These are phyloP conservation scores for Darksidea phi DNA, from an alignment of 495 filamentous ascomycete species.

Conservation along the genomic window DNA sequence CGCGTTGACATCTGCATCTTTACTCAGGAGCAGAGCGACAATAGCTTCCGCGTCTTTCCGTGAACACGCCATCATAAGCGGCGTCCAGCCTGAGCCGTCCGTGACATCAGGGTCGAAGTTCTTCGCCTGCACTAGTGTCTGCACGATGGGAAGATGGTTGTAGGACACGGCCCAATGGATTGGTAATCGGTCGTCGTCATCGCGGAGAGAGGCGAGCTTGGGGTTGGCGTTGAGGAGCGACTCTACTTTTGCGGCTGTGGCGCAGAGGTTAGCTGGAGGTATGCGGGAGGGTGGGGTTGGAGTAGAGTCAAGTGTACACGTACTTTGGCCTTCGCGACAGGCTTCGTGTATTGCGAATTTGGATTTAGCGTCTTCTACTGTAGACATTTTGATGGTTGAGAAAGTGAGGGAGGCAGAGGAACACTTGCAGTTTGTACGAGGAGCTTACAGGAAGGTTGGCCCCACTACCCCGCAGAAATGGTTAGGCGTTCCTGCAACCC, in stretches of 20 bases:
- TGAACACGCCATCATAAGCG: constrained; percentile 87
- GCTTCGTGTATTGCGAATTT: constrained; percentile 89
- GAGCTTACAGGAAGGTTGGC: too few relatives aligned
- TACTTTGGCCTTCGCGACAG: constrained; percentile 82
- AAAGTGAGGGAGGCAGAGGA: too few relatives aligned
- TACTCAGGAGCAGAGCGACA: constrained; percentile 73
- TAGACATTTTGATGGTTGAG: too few relatives aligned
- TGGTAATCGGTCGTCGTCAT: constrained; percentile 86
- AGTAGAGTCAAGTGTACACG: constrained; percentile 33
- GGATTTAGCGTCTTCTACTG: constrained; percentile 37
- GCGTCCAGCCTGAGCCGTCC: constrained; percentile 92
- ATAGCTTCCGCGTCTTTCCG: constrained; percentile 66
- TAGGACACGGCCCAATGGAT: constrained; percentile 94
- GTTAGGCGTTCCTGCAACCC: too few relatives aligned
- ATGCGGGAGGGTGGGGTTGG: constrained; percentile 12
- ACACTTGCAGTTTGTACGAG: too few relatives aligned
- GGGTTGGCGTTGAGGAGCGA: constrained; percentile 77
- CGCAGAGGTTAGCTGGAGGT: constrained; percentile 23
- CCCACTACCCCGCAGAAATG: too few relatives aligned
- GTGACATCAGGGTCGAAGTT: constrained; percentile 84
- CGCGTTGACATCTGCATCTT: constrained; percentile 76
- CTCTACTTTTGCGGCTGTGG: constrained; percentile 64
- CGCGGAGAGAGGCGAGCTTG: constrained; percentile 68
- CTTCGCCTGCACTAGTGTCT: constrained; percentile 65
- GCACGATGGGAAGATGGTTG: constrained; percentile 72